Evolutionary conservation across 2,329 filamentous ascomycete species (phyloP), one percentile per base, ranked within the genome.

Genomic region (Tolypocladium endophyticum): DNA sequence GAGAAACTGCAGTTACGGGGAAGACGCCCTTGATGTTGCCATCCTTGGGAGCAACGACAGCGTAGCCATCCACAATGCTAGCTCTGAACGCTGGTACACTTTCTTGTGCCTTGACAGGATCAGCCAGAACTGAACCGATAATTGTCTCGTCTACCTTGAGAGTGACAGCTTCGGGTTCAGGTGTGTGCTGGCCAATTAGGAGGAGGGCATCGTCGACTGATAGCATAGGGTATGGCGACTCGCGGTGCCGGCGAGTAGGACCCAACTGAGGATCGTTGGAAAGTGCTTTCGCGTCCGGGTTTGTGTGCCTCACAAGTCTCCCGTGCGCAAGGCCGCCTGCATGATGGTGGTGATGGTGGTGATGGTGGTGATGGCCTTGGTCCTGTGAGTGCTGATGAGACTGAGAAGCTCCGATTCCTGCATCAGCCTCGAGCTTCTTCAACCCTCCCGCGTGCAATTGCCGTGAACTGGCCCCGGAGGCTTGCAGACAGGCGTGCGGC

Each of bases 61-160:
- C 94, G 69, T 99, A 99, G 1, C 94, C 94, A 72, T 99, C 94
- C 0, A 99, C 94, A 47, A 97, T 97, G 70, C 93, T 97, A 23
- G 94, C 94, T 61, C 92, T 81, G 74, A 96, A 99, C 0, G 93
- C 94, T 0, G 94, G 94, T 0, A 99, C 94, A 9, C 88, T 85
- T 70, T 97, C 93, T 4, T 76, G 76, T 0, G 94, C 91, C 45
- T 79, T 83, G 30, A 99, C 87, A 65, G 96, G 88, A 69, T 92
- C 86, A 0, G 93, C 92, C 1, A 99, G 77, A 0, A 97, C 87
- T 11, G 82, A 84, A 9, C 91, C 91, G 1, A 93, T 83, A 0
- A 97, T 76, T 2, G 75, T 74, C 39, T 81, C 79, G 61, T 88
- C 77, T 4, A 96, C 87, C 8, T 83, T 80, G 1, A 78, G 75